These are phyloP conservation scores for Pythium guiyangense DNA, from an alignment of 352 stramenopile species.

Conservation along the genomic window DNA sequence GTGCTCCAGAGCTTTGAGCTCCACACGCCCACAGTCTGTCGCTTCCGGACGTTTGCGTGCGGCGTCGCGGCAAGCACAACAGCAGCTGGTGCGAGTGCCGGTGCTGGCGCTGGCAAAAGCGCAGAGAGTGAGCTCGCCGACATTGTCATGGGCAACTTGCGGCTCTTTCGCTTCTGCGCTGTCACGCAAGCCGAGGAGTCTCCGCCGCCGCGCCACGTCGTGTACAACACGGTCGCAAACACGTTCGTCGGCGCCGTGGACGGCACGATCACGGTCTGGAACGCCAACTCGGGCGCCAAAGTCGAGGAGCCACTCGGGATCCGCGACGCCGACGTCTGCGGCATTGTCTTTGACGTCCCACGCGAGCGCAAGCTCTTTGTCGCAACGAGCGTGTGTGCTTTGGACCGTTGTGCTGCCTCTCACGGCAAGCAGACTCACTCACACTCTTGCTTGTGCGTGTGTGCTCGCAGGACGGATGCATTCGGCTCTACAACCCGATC, in stretches of 20 bases:
- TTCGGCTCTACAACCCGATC: slow-evolving; percentile 67
- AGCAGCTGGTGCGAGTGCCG: background rate
- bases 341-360: slow-evolving; percentile 51
- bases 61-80: slow-evolving; percentile 1
- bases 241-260: slow-evolving; percentile 55
- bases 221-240: slow-evolving; percentile 57
- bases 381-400: slow-evolving; percentile 47
- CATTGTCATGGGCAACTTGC: slow-evolving; percentile 49
- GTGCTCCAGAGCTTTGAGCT: slow-evolving; percentile 51
- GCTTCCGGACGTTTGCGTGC: slow-evolving; percentile 36
- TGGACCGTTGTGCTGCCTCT: background rate
- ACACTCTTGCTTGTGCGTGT: background rate
- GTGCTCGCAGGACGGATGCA: slow-evolving; percentile 39
- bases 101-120: slow-evolving; percentile 3
- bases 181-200: slow-evolving; percentile 30
- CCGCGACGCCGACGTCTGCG: slow-evolving; percentile 48
- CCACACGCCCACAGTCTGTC: slow-evolving; percentile 35
- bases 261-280: slow-evolving; percentile 63
- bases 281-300: slow-evolving; percentile 52
- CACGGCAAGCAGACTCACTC: background rate
- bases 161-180: slow-evolving; percentile 48
- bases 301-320: slow-evolving; percentile 47
- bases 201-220: slow-evolving; percentile 31
- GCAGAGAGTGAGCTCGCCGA: slow-evolving; percentile 29
- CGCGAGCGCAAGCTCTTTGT: slow-evolving; percentile 66